Evolutionary conservation across 805 yeast genomes (phyloP), one percentile per base, ranked within the genome.

Genomic region (Barnettozyma sucrosica): DNA sequence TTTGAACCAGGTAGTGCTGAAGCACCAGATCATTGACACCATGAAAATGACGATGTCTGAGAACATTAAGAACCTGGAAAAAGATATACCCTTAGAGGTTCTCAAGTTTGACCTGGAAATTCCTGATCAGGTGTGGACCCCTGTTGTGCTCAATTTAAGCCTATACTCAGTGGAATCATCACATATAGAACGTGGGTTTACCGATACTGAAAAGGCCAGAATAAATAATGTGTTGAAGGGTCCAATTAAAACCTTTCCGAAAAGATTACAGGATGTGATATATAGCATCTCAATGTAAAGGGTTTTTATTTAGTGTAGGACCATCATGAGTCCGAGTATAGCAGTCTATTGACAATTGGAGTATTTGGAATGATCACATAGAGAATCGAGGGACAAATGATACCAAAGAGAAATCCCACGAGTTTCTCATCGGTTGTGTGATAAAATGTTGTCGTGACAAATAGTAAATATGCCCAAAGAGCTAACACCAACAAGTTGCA

Each of bases 361-460:
- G 26, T 23, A 14, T 21, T 23, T 4, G 58, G 59, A 6, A 57
- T 18, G 9, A 44, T 14, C 5, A 46, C 30, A 58, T 82, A 82
- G 34, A 81, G 74, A 1, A 71, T 56, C 2, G 62, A 18, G 10
- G 79, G 73, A 21, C 79, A 79, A 8, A 72, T 44, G 62, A 75
- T 79, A 3, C 93, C 89, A 69, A 84, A 76, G 2, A 71, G 9
- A 40, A 85, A 67, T 0, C 97, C 97, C 23, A 79, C 68, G 1
- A 85, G 48, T 59, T 89, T 89, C 61, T 92, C 98, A 2, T 66
- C 46, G 10, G 84, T 59, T 1, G 93, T 80, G 65, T 92, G 98
- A 71, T 89, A 92, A 63, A 87, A 86, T 13, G 83, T 69, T 42
- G 89, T 76, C 1, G 98, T 92, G 72, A 88, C 79, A 18, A 83